These are phyloP conservation scores for Cercophora sp. DNA, from an alignment of 495 filamentous ascomycete species.

Conservation along the genomic window DNA sequence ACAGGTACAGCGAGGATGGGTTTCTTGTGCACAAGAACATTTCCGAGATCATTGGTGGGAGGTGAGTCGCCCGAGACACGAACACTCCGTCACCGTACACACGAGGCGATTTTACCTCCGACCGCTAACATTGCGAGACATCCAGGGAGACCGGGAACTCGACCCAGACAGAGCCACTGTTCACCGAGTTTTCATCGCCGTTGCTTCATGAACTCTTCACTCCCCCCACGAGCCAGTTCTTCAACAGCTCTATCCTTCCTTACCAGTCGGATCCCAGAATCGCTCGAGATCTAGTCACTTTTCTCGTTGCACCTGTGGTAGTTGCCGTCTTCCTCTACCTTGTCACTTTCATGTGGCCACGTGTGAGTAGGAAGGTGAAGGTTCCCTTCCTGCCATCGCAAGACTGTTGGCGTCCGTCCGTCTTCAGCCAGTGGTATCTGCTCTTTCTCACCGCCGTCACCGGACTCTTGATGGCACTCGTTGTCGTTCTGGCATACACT, in stretches of 20 bases:
- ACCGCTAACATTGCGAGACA: neutral
- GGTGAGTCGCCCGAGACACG: neutral
- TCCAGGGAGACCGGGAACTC: neutral
- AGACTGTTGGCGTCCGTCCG: neutral
- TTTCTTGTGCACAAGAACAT: constrained; percentile 1
- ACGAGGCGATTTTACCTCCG: too few species aligned
- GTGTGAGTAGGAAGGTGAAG: neutral
- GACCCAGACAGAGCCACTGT: neutral
- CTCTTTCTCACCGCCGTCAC: neutral
- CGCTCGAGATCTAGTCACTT: neutral
- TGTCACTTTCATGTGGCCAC: neutral
- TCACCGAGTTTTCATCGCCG: neutral
- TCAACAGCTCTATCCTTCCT: neutral
- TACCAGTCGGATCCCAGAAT: neutral
- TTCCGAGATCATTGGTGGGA: neutral
- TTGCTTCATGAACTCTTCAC: neutral
- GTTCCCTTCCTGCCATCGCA: neutral
- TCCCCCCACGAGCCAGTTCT: neutral
- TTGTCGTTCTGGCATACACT: neutral
- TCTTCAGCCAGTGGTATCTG: neutral
- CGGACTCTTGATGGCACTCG: neutral
- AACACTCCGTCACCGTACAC: too few species aligned
- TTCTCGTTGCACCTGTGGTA: neutral
- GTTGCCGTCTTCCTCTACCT: neutral
- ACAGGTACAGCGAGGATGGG: neutral